Conservation (phyloP, 768 basidiomycete species). For the Tricholomella constricta region DNA sequence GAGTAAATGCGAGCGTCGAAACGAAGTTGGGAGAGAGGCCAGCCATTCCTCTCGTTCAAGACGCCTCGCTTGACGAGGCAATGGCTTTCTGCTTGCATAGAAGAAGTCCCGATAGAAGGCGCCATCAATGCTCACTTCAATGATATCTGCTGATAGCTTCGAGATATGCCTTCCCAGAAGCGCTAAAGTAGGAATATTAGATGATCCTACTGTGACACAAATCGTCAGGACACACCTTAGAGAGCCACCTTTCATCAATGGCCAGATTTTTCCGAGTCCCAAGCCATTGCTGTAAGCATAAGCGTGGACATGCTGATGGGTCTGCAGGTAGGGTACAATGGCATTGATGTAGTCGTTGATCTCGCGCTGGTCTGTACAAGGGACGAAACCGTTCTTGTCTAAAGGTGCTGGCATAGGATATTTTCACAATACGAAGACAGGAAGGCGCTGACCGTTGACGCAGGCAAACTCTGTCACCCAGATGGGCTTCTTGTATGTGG, state of each 20-base stretch:
- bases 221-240: conserved; percentile 32
- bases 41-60: not conserved
- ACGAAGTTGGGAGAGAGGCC: no score
- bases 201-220: not conserved
- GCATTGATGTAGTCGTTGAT: conserved; percentile 44
- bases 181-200: conserved; percentile 22
- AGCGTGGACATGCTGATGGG: conserved; percentile 36
- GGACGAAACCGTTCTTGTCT: conserved; percentile 41
- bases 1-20: no score
- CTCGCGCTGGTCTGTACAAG: conserved; percentile 44
- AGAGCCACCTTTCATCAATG: conserved; percentile 37
- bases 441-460: conserved; percentile 37
- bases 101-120: not conserved
- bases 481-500: conserved; percentile 44
- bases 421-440: not conserved
- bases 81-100: not conserved
- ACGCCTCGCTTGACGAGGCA: not conserved
- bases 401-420: not conserved
- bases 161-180: conserved; percentile 44
- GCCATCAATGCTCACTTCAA: conserved; percentile 10
- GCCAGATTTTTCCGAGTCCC: conserved; percentile 49
- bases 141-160: conserved; percentile 41
- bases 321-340: conserved; percentile 41
- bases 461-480: conserved; percentile 54
- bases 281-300: conserved; percentile 52